Base-by-base conservation (phyloP, 2,329 filamentous ascomycete genomes). In the Diaporthe batatas region DNA sequence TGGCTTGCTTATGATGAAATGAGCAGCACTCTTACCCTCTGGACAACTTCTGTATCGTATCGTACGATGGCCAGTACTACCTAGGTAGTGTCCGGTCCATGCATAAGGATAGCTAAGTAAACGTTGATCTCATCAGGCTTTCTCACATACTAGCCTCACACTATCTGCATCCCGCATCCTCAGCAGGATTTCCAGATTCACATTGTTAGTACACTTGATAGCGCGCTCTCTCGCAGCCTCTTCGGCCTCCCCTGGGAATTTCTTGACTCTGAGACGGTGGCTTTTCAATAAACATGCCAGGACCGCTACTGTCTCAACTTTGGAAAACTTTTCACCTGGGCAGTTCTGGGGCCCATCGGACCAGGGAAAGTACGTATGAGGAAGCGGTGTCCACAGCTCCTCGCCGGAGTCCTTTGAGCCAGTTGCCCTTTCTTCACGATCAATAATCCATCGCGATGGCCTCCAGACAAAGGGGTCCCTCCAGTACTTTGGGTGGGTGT, bases 271-370 rank as follows among this genome's bases (percentile, higher is more conserved):
- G 7, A 78, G 18, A 18, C 75, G 74, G 36, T 77, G 74, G 6
- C 3, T 0, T 11, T 57, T 36, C 18, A 77, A 74, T 3, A 78
- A 21, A 12, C 72, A 72, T 2, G 77, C 78, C 5, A 78, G 14
- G 3, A 76, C 76, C 1, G 75, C 78, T 1, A 76, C 75, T 0
- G 47, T 74, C 44, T 78, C 75, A 0, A 78, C 76, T 69, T 73
- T 74, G 29, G 76, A 65, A 51, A 78, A 78, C 36, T 76, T 76
- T 51, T 70, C 77, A 11, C 74, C 73, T 3, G 77, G 76, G 55
- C 76, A 78, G 44, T 73, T 75, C 54, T 77, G 77, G 0, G 75
- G 76, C 4, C 75, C 76, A 10, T 76, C 76, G 6, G 72, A 74
- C 75, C 76, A 78, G 2, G 76, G 75, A 11, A 78, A 74, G 25